phyloP scores from a whole-genome alignment of 805 yeast genomes.

The Blastobotrys terrestris region DNA sequence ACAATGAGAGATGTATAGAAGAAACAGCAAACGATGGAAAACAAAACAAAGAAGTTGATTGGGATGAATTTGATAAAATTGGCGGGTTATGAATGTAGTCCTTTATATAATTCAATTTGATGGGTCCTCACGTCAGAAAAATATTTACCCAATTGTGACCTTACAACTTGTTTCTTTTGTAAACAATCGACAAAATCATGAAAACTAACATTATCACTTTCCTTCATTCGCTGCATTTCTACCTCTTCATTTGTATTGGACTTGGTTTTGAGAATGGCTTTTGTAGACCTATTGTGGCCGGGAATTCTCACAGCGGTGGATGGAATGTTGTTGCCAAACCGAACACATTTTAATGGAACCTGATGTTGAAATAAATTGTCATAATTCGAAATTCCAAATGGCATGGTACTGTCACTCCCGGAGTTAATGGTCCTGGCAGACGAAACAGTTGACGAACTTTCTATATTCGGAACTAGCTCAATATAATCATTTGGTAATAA shows the following conservation, averaged over 20 bases:
- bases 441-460: not conserved
- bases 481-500: not conserved
- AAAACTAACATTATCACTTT: not conserved
- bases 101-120: not conserved
- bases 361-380: not conserved
- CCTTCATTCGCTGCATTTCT: not conserved
- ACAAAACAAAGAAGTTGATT: slow-evolving; percentile 23
- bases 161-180: not conserved
- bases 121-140: not conserved
- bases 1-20: slow-evolving; percentile 1
- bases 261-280: not conserved
- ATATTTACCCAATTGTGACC: not conserved
- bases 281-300: not conserved
- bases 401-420: too few species aligned
- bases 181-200: not conserved
- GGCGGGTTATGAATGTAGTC: slow-evolving; percentile 18
- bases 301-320: not conserved
- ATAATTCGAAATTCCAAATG: not conserved
- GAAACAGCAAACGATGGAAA: slow-evolving; percentile 1
- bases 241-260: not conserved
- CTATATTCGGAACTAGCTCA: not conserved
- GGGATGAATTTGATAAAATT: slow-evolving; percentile 35
- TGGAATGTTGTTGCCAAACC: not conserved
- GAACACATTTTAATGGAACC: not conserved
- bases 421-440: too few species aligned